These are phyloP conservation scores for Novakomyces olei DNA, from an alignment of 805 yeast genomes.

Conservation along the genomic window DNA sequence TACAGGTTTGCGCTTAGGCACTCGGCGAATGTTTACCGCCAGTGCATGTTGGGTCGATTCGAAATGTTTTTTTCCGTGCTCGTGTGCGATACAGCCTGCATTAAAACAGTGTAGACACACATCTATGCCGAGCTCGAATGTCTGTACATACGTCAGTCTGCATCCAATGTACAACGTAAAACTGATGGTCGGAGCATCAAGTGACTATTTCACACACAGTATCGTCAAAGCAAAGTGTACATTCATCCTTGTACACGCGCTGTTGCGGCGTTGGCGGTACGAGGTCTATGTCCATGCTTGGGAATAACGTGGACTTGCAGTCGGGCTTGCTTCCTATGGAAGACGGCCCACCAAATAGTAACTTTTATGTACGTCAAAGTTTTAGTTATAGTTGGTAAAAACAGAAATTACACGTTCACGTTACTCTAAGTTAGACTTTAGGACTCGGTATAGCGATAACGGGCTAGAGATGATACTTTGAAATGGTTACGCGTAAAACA, in stretches of 20 bases:
- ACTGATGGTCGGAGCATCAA: conserved; percentile 14
- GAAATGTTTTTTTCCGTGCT: conserved; percentile 36
- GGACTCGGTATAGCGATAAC: too few species aligned
- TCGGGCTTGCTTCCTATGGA: too few species aligned
- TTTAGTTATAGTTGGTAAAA: too few species aligned
- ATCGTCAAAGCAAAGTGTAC: conserved; percentile 66
- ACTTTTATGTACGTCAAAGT: too few species aligned
- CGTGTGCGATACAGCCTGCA: conserved; percentile 23
- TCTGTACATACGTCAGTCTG: conserved; percentile 7
- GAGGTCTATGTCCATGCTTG: too few species aligned
- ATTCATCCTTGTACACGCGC: conserved; percentile 63
- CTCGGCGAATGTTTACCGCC: conserved; percentile 33
- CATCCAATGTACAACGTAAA: neutral
- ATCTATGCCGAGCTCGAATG: conserved; percentile 36
- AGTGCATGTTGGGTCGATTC: conserved; percentile 29
- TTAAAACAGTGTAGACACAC: conserved; percentile 48
- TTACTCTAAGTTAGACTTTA: too few species aligned
- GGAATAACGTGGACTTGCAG: too few species aligned
- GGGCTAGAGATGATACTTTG: too few species aligned
- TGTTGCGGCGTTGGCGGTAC: too few species aligned
- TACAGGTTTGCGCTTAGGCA: conserved; percentile 10
- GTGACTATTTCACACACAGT: conserved; percentile 17
- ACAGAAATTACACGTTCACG: too few species aligned
- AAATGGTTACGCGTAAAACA: too few species aligned
- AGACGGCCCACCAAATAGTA: too few species aligned